Percentiles rank a stretch among this genome's conserved stretches.
Conservation (phyloP, 2,329 filamentous ascomycete genomes). For the Pseudocercospora pini-densiflorae region DNA sequence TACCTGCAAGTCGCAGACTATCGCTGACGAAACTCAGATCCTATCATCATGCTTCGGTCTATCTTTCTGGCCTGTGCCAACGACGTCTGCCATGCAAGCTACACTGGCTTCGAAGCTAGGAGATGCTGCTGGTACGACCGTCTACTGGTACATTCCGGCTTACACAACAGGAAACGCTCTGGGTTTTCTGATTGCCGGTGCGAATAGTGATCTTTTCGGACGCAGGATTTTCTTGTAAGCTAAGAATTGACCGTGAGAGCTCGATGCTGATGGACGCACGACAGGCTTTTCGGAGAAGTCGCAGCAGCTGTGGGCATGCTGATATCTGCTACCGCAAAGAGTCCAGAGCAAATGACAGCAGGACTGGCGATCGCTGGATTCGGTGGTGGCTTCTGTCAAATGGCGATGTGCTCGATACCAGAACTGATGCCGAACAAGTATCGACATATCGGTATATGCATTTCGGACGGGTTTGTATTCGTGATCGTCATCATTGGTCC, state of each 20-base stretch:
- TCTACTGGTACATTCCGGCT: constrained; percentile 18
- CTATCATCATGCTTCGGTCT: constrained; percentile 21
- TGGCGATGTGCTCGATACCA: constrained; percentile 32
- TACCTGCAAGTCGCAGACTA: not conserved
- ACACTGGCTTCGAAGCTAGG: constrained; percentile 16
- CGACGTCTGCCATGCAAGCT: constrained; percentile 15
- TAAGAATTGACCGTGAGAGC: not conserved
- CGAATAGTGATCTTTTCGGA: constrained; percentile 19
- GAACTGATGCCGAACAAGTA: constrained; percentile 34
- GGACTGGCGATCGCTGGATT: constrained; percentile 22
- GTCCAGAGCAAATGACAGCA: constrained; percentile 17
- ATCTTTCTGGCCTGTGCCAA: constrained; percentile 21
- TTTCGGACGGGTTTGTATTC: constrained; percentile 42
- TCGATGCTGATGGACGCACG: not conserved
- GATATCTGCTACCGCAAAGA: constrained; percentile 19
- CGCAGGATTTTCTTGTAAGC: constrained; percentile 13
- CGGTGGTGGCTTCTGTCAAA: constrained; percentile 22
- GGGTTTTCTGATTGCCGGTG: constrained; percentile 16
- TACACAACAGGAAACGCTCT: constrained; percentile 18
- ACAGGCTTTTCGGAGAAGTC: constrained; percentile 21
- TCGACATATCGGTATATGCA: constrained; percentile 32
- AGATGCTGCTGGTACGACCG: constrained; percentile 8
- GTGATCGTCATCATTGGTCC: constrained; percentile 53
- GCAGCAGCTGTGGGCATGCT: constrained; percentile 19
- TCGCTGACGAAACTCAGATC: constrained; percentile 6